Conservation (phyloP, 805 yeast genomes). For the Saccharomycopsis sp. region DNA sequence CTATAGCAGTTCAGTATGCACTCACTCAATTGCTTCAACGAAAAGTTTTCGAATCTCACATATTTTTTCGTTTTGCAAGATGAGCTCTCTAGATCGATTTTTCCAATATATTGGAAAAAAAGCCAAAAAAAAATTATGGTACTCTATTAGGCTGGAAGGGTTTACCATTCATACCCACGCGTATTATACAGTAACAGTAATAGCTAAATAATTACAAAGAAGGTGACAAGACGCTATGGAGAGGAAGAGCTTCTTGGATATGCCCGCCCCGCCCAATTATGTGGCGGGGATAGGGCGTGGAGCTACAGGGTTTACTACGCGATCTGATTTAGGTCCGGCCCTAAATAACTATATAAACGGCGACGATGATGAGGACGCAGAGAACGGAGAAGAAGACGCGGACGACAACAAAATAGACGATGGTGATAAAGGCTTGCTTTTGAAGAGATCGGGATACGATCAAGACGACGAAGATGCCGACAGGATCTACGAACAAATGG, state of each 20-base stretch:
- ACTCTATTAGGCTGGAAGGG: background rate
- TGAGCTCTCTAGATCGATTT: too few relatives aligned
- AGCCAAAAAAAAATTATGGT: too few relatives aligned
- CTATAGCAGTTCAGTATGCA: too few relatives aligned
- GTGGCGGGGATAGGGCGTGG: conserved; percentile 94
- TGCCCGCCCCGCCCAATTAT: conserved; percentile 84
- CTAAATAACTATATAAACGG: conserved; percentile 24
- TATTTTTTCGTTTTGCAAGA: too few relatives aligned
- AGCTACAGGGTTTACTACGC: conserved; percentile 86
- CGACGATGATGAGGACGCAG: conserved; percentile 24
- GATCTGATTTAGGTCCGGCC: conserved; percentile 63
- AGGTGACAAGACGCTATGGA: conserved; percentile 32
- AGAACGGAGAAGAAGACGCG: conserved; percentile 24
- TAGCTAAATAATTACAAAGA: background rate
- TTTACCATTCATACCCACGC: background rate
- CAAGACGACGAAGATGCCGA: conserved; percentile 78
- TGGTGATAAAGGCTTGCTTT: conserved; percentile 31
- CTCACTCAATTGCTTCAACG: too few relatives aligned
- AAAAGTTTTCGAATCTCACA: too few relatives aligned
- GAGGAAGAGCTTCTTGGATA: conserved; percentile 62
- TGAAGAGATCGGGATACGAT: conserved; percentile 26
- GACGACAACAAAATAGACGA: conserved; percentile 23
- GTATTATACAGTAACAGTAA: background rate
- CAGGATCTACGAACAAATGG: conserved; percentile 58
- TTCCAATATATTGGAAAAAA: too few relatives aligned